Percentiles rank a stretch among this genome's conserved stretches.
Evolutionary conservation across 2,329 filamentous ascomycete species (phyloP).

Genomic region (Tolypocladium inflatum): DNA sequence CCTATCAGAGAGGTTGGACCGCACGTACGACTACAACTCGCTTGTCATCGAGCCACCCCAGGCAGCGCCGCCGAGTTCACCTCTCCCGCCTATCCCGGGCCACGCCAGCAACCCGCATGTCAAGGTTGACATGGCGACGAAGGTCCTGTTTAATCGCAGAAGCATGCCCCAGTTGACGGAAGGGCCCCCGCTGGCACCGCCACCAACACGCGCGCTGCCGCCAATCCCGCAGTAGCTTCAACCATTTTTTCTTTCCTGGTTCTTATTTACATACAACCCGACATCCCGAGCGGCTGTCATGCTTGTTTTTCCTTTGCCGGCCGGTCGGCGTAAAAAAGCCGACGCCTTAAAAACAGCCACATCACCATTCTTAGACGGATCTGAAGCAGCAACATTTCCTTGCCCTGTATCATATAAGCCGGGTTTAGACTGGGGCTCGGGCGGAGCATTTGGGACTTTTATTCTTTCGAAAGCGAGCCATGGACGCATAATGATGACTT

Average conservation of each 20-base stretch:
- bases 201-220: constrained; percentile 44
- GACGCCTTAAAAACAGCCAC: neutral
- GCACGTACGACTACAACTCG: constrained; percentile 8
- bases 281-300: neutral
- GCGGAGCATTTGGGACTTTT: neutral
- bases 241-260: neutral
- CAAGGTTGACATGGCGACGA: constrained; percentile 11
- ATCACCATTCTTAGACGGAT: neutral
- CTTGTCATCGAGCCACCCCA: constrained; percentile 10
- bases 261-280: neutral
- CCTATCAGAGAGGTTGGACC: constrained; percentile 14
- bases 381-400: neutral
- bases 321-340: neutral
- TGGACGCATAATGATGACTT: neutral
- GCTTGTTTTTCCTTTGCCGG: neutral
- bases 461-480: neutral
- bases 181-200: constrained; percentile 43
- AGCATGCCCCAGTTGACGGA: constrained; percentile 41
- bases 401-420: neutral
- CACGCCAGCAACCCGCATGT: constrained; percentile 12
- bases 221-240: constrained; percentile 33
- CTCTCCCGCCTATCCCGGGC: constrained; percentile 21
- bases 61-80: constrained; percentile 15
- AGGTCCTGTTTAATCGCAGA: constrained; percentile 24
- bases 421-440: neutral